phyloP scores from a whole-genome alignment of 805 yeast genomes.

The Kuraishia piskuri region DNA sequence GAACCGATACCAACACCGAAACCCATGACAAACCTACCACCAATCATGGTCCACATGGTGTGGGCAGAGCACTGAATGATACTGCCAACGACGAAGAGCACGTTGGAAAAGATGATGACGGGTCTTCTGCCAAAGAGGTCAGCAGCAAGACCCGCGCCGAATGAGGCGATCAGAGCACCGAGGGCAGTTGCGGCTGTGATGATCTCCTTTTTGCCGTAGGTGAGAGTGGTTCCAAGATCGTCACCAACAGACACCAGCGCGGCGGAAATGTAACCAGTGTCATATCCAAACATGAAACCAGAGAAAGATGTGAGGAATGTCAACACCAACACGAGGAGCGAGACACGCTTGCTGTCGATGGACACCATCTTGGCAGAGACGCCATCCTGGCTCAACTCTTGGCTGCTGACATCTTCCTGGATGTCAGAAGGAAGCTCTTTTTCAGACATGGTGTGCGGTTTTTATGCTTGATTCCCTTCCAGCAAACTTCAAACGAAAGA shows the following conservation, averaged over 20 bases:
- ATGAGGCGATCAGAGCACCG: slow-evolving; percentile 80
- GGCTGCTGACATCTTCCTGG: not conserved
- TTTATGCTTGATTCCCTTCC: not conserved
- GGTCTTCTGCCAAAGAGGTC: slow-evolving; percentile 81
- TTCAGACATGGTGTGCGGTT: not conserved
- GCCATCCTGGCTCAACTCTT: slow-evolving; percentile 25
- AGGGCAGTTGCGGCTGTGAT: slow-evolving; percentile 93
- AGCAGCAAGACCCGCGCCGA: slow-evolving; percentile 74
- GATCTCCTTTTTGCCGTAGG: slow-evolving; percentile 77
- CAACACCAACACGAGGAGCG: slow-evolving; percentile 55
- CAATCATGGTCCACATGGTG: slow-evolving; percentile 84
- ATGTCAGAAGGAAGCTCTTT: not conserved
- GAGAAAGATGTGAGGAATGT: slow-evolving; percentile 81
- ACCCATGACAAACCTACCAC: slow-evolving; percentile 89
- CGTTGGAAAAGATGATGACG: slow-evolving; percentile 73
- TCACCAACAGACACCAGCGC: slow-evolving; percentile 82
- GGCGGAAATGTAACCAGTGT: slow-evolving; percentile 93
- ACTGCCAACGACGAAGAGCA: slow-evolving; percentile 79
- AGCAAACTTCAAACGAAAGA: not conserved
- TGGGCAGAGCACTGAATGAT: slow-evolving; percentile 75
- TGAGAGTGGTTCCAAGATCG: slow-evolving; percentile 56
- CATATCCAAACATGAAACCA: slow-evolving; percentile 96
- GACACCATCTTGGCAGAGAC: slow-evolving; percentile 37
- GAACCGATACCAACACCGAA: slow-evolving; percentile 96
- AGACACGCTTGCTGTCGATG: slow-evolving; percentile 42